These are phyloP conservation scores for Eucalyptus cloeziana DNA, from an alignment of 345 rosid genomes.

Conservation along the genomic window DNA sequence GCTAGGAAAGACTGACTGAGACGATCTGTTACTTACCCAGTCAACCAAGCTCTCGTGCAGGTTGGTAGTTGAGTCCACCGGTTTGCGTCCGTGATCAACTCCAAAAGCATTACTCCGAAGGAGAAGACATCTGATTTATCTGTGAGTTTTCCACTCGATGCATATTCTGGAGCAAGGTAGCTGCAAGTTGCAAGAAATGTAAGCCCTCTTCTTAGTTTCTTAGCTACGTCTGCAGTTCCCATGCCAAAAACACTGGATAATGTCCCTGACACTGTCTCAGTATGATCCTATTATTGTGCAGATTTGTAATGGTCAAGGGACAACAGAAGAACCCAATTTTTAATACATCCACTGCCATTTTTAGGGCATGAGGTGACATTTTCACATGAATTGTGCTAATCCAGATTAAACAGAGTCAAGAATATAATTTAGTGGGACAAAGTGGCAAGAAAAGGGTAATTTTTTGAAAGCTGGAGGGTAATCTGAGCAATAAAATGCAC, in stretches of 20 bases:
- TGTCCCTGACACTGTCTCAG: background rate
- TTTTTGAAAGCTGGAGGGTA: background rate
- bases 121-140: conserved; percentile 93
- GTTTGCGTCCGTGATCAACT: conserved; percentile 69
- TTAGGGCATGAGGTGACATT: background rate
- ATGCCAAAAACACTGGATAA: background rate
- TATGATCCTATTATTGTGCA: background rate
- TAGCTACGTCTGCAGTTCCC: background rate
- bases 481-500: background rate
- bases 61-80: conserved; percentile 51
- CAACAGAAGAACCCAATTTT: background rate
- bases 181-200: conserved; percentile 8
- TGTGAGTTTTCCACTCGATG: conserved; percentile 79
- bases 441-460: background rate
- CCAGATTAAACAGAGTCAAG: background rate
- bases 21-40: conserved; percentile 43
- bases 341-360: background rate
- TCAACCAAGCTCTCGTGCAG: conserved; percentile 93
- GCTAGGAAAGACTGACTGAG: background rate
- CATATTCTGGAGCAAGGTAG: conserved; percentile 96
- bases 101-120: conserved; percentile 85
- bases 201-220: background rate
- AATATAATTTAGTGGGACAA: background rate
- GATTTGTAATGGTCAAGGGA: background rate
- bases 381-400: background rate